These are phyloP conservation scores for Pleodorina starrii DNA, from an alignment of 139 green algal genomes.

Conservation along the genomic window DNA sequence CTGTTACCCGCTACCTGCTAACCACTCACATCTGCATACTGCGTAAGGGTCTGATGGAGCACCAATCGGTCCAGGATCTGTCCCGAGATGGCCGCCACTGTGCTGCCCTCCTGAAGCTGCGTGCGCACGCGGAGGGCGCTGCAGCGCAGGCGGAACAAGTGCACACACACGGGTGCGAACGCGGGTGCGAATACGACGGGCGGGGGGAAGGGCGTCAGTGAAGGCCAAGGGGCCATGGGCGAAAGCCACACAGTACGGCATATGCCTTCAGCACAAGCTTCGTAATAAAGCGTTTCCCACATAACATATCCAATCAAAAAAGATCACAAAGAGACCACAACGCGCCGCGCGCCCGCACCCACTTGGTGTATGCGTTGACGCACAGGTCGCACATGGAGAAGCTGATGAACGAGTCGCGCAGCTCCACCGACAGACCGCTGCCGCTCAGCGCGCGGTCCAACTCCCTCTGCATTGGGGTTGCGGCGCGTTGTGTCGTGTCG, in stretches of 20 bases:
- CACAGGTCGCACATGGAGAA: slow-evolving; percentile 57
- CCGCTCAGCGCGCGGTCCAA: background rate
- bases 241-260: too few species aligned
- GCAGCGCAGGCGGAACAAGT: background rate
- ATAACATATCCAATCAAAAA: too few species aligned
- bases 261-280: too few species aligned
- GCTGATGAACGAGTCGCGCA: slow-evolving; percentile 51
- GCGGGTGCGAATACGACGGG: too few species aligned
- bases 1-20: too few species aligned
- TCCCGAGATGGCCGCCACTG: background rate
- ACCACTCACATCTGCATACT: slow-evolving; percentile 45
- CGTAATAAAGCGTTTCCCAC: too few species aligned
- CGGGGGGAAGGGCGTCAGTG: too few species aligned
- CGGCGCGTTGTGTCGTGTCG: too few species aligned
- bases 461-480: slow-evolving; percentile 16
- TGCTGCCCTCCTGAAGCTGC: slow-evolving; percentile 39
- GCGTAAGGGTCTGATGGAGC: slow-evolving; percentile 41
- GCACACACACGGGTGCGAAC: too few species aligned
- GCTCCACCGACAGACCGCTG: background rate
- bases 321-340: background rate
- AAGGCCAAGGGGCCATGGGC: too few species aligned
- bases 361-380: slow-evolving; percentile 55
- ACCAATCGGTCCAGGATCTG: slow-evolving; percentile 52
- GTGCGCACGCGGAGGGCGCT: slow-evolving; percentile 56
- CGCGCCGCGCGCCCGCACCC: too few species aligned